These are phyloP conservation scores for Pisolithus tinctorius DNA, from an alignment of 768 basidiomycete species.

Conservation along the genomic window DNA sequence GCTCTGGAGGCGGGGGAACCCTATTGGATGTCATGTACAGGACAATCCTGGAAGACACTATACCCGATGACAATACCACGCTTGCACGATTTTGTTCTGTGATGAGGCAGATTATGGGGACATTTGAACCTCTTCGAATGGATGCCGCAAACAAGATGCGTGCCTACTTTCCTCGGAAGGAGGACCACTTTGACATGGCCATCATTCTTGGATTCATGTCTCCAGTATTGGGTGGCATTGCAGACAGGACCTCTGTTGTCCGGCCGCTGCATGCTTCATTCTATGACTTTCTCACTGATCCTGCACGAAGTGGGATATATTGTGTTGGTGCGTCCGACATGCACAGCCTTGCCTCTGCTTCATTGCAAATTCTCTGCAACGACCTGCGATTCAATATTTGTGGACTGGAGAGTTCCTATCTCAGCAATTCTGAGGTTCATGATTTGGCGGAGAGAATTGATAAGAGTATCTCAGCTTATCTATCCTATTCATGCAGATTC, in stretches of 20 bases:
- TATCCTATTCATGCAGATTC: not conserved
- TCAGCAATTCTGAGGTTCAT: not conserved
- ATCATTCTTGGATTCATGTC: not conserved
- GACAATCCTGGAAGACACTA: not conserved
- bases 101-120: not conserved
- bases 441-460: not conserved
- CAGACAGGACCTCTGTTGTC: not conserved
- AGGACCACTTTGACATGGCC: not conserved
- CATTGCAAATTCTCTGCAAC: not conserved
- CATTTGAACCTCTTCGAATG: not conserved
- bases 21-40: not conserved
- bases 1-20: not conserved
- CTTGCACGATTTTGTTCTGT: not conserved
- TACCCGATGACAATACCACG: not conserved
- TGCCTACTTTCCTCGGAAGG: not conserved
- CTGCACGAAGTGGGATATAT: constrained; percentile 7
- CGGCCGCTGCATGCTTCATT: constrained; percentile 21
- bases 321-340: not conserved
- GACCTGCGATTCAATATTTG: not conserved
- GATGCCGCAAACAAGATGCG: not conserved
- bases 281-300: constrained; percentile 16
- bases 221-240: constrained; percentile 1
- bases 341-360: not conserved
- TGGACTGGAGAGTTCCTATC: not conserved
- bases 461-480: not conserved